Evolutionary conservation across 139 green algal species (phyloP).

Genomic region (Micromonas commoda): DNA sequence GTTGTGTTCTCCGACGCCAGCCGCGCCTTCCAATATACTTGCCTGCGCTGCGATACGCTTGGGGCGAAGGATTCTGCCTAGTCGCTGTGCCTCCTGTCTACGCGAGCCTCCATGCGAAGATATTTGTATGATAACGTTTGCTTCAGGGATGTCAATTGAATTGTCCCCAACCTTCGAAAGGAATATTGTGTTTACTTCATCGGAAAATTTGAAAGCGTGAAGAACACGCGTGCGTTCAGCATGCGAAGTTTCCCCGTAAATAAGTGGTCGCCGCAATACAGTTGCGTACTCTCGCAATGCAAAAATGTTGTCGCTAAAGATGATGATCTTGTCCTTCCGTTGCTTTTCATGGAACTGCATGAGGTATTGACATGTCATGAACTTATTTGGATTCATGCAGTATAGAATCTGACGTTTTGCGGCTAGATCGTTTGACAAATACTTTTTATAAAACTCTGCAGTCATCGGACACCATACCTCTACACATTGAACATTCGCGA

Average conservation of each 20-base stretch:
- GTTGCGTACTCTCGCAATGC: constrained; percentile 87
- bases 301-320: constrained; percentile 98
- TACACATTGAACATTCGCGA: constrained; percentile 95
- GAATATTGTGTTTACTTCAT: constrained; percentile 94
- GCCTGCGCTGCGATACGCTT: constrained; percentile 48
- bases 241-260: constrained; percentile 83
- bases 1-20: constrained; percentile 70
- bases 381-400: constrained; percentile 98
- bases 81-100: constrained; percentile 90
- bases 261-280: constrained; percentile 77
- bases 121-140: constrained; percentile 99
- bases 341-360: constrained; percentile 87
- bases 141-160: constrained; percentile 97
- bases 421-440: constrained; percentile 69
- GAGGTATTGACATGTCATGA: constrained; percentile 88
- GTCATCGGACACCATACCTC: constrained; percentile 99
- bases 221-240: constrained; percentile 86
- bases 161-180: constrained; percentile 99
- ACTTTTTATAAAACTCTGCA: constrained; percentile 82
- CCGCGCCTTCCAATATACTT: constrained; percentile 8
- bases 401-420: constrained; percentile 73
- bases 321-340: constrained; percentile 83
- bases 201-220: constrained; percentile 85
- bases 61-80: constrained; percentile 91
- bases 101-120: constrained; percentile 82